Conservation (phyloP, 106 monocot genomes). For the Phalaenopsis aphrodite region DNA sequence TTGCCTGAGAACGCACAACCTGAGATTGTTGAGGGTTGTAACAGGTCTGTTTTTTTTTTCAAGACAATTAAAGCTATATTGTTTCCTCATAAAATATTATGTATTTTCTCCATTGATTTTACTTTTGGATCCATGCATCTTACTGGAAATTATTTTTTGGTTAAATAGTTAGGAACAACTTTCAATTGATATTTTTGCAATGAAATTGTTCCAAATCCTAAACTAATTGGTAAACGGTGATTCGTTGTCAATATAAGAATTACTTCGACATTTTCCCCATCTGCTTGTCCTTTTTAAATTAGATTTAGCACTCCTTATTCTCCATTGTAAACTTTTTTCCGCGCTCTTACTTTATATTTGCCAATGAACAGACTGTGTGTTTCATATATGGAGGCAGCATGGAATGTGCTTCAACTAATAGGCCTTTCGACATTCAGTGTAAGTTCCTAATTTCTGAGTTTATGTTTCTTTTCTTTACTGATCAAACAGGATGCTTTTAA, state of each 20-base stretch:
- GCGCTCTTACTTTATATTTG: neutral
- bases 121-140: neutral
- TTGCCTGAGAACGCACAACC: conserved; percentile 49
- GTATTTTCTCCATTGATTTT: neutral
- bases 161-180: neutral
- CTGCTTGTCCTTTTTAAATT: neutral
- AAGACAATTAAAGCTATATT: neutral
- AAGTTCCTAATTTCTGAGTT: conserved; percentile 14
- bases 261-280: neutral
- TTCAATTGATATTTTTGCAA: neutral
- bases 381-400: conserved; percentile 62
- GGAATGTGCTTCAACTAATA: conserved; percentile 46
- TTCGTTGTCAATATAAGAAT: neutral
- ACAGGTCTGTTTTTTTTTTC: conserved; percentile 35
- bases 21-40: conserved; percentile 37
- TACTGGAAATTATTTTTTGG: neutral
- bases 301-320: neutral
- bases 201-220: neutral
- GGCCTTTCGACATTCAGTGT: conserved; percentile 44
- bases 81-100: neutral
- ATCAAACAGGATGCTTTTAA: neutral
- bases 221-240: neutral
- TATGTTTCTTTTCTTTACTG: conserved; percentile 2
- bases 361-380: conserved; percentile 40
- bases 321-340: neutral